These are phyloP conservation scores for Daldinia sp. DNA, from an alignment of 2,329 filamentous ascomycete genomes.

Conservation along the genomic window DNA sequence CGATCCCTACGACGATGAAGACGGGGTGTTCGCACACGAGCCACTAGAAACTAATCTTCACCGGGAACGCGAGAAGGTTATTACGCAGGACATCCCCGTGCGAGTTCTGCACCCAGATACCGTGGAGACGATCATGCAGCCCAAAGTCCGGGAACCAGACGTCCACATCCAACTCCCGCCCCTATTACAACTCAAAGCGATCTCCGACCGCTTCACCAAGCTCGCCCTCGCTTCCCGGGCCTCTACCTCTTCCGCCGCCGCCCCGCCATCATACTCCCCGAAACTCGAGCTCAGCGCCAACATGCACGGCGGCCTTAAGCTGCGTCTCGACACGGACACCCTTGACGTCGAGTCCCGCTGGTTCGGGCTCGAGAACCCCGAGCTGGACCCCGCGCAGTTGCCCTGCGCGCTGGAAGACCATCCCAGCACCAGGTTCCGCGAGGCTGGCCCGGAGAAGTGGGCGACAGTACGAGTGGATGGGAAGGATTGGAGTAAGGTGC, in stretches of 20 bases:
- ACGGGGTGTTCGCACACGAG: constrained; percentile 57
- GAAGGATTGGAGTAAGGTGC: constrained; percentile 91
- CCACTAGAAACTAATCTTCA: constrained; percentile 65
- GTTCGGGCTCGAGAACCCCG: constrained; percentile 85
- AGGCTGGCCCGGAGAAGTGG: constrained; percentile 82
- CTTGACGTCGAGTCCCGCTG: constrained; percentile 87
- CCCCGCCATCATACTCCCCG: constrained; percentile 52
- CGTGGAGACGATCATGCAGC: constrained; percentile 94
- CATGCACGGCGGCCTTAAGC: constrained; percentile 86
- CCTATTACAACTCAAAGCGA: constrained; percentile 86
- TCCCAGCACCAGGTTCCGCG: constrained; percentile 80
- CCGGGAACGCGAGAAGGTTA: constrained; percentile 84
- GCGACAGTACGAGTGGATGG: constrained; percentile 91
- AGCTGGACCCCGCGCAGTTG: constrained; percentile 81
- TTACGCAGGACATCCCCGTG: constrained; percentile 96
- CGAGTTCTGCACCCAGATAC: constrained; percentile 83
- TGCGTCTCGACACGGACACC: constrained; percentile 83
- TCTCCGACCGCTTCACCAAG: constrained; percentile 94
- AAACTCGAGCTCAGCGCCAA: constrained; percentile 90
- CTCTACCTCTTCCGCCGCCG: constrained; percentile 34
- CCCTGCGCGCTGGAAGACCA: constrained; percentile 77
- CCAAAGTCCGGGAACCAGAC: constrained; percentile 87
- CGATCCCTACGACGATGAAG: constrained; percentile 54
- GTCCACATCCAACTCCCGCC: constrained; percentile 92
- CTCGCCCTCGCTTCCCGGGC: constrained; percentile 65